A percentile compares a stretch with the other conserved stretches of the same genome.
These are phyloP conservation scores for Apostasia ramifera DNA, from an alignment of 106 monocot species.

Conservation along the genomic window DNA sequence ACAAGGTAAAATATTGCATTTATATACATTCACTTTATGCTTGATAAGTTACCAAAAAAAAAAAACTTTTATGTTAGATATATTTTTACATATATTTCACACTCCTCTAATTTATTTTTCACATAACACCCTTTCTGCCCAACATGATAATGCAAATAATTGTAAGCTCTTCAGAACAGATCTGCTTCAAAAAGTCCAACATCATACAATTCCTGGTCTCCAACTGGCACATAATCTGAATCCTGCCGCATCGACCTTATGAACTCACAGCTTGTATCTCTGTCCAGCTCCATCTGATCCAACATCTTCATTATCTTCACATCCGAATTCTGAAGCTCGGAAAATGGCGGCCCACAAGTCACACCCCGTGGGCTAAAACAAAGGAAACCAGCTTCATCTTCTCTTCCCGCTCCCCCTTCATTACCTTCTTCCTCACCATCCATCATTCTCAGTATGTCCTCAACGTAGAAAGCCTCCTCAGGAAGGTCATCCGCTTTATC, in stretches of 20 bases:
- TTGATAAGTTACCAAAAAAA: too few species aligned
- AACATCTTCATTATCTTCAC: constrained; percentile 8
- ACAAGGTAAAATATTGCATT: too few species aligned
- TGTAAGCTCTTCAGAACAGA: too few species aligned
- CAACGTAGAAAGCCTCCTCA: constrained; percentile 28
- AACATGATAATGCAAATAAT: too few species aligned
- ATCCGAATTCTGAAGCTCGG: constrained; percentile 26
- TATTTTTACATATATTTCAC: too few species aligned
- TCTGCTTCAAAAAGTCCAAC: background rate
- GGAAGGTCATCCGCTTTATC: constrained; percentile 2
- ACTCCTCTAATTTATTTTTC: too few species aligned
- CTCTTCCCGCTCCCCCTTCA: too few species aligned
- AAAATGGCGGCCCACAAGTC: background rate
- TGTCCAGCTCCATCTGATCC: constrained; percentile 3
- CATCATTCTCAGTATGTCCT: constrained; percentile 36
- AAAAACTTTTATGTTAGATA: too few species aligned
- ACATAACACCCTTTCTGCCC: too few species aligned
- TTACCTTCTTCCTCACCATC: constrained; percentile 9
- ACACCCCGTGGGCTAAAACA: background rate
- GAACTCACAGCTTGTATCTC: constrained; percentile 8
- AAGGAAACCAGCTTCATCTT: background rate
- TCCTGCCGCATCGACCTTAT: constrained; percentile 13
- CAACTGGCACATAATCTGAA: background rate
- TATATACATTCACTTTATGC: too few species aligned
- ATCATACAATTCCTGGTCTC: background rate